Base-by-base conservation (phyloP, 192 early-diverging fungal species). In the Backusella morwellensis region DNA sequence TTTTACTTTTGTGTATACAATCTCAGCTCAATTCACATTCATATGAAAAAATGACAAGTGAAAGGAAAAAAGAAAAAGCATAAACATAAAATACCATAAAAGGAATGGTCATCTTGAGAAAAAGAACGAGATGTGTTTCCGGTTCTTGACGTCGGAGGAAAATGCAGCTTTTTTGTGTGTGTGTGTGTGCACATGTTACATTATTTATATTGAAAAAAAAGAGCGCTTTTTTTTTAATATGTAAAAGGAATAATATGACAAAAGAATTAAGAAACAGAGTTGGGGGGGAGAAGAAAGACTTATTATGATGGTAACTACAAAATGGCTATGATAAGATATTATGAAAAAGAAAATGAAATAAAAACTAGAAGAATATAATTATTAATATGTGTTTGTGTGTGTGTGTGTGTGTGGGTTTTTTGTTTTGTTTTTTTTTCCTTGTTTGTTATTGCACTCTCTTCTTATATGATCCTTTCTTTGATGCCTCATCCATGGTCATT, bases 401-500 rank as follows among this genome's bases (percentile, higher is more conserved):
- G n/a, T 19, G 52, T 19, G 8, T 17, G 42, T 44, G 42, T 44
- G 47, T 19, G 47, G 12, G 47, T 52, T 6, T 52, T 54, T 54
- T 54, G 19, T 54, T 54, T 17, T 54, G n/a, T 4, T 54, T 44
- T 14, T 44, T 44, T 44, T 44, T 1, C 15, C 42, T 44, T 44
- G 42, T 17, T 21, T 23, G 8, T 23, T 26, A 59, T 26, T 59
- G 54, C 11, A 59, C 54, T n/a, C 35, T 66, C 54, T 67, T 35
- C 35, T 73, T 67, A 40, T 47, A 71, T 71, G 35, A 38, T 29
- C 70, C 70, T 29, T 38, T 71, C 36, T 71, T 71, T 38, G 14
- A 26, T 38, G 70, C 77, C 67, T 72, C 52, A 44, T 68, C 9
- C n/a, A 68, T 26, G 35, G 74, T 78, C 84, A 83, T 73, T 85